Conservation (phyloP, 768 basidiomycete species). For the Tricholoma saponaceum region DNA sequence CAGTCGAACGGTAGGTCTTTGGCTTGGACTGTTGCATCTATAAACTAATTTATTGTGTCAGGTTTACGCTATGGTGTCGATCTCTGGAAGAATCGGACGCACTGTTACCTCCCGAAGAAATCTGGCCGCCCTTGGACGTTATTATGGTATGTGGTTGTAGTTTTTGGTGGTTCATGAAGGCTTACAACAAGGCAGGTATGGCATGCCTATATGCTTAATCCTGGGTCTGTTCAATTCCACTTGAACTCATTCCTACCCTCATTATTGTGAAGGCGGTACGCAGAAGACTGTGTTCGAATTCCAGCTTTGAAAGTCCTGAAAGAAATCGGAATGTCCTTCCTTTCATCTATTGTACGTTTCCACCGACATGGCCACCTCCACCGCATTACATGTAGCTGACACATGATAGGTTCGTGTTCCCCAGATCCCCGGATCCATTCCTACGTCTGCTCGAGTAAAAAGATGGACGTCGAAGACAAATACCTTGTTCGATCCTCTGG, state of each 20-base stretch:
- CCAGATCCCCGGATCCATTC: background rate
- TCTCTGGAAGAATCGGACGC: background rate
- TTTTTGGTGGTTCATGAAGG: background rate
- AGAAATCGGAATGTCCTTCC: slow-evolving; percentile 10
- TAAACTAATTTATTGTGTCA: background rate
- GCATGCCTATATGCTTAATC: slow-evolving; percentile 23
- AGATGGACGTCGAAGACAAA: slow-evolving; percentile 1
- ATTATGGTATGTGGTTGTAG: slow-evolving; percentile 12
- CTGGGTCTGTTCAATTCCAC: background rate
- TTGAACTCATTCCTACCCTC: background rate
- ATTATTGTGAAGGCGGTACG: slow-evolving; percentile 23
- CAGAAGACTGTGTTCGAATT: slow-evolving; percentile 26
- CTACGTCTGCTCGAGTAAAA: slow-evolving; percentile 18
- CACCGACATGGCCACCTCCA: background rate
- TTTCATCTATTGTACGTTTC: background rate
- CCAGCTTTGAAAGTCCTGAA: slow-evolving; percentile 17
- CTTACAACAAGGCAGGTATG: slow-evolving; percentile 13
- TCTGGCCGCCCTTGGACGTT: slow-evolving; percentile 17
- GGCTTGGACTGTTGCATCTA: background rate
- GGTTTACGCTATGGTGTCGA: slow-evolving; percentile 17
- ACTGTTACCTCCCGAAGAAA: background rate
- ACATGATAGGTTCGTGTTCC: background rate
- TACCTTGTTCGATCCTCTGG: background rate
- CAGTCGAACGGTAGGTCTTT: slow-evolving; percentile 16
- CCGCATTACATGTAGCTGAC: background rate